Conservation (phyloP, 176 grass and related monocot genomes). For the Chrysopogon serrulatus region DNA sequence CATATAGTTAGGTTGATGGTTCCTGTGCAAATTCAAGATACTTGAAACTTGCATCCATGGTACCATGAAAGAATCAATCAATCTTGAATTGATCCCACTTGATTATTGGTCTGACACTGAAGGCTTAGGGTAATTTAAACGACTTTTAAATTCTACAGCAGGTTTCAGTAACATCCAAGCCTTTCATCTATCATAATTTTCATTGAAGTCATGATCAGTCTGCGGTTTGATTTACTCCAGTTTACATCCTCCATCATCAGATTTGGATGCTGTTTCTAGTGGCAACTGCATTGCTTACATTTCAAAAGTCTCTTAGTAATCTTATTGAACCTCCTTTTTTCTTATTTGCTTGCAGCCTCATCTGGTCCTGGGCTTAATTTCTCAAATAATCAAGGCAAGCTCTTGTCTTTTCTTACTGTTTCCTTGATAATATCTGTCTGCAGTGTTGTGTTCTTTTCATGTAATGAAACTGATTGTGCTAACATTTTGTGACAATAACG, state of each 20-base stretch:
- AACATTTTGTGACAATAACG: slow-evolving; percentile 22
- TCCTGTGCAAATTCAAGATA: not conserved
- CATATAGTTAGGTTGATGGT: slow-evolving; percentile 14
- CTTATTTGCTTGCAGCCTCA: slow-evolving; percentile 68
- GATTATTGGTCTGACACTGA: not conserved
- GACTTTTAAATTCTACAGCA: not conserved
- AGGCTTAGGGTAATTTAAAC: not conserved
- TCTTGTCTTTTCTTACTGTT: slow-evolving; percentile 13
- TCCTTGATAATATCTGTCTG: not conserved
- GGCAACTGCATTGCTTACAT: slow-evolving; percentile 13
- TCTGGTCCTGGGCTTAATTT: slow-evolving; percentile 94
- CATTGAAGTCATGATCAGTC: not conserved
- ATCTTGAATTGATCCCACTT: not conserved
- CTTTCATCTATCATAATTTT: not conserved
- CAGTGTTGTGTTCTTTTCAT: slow-evolving; percentile 22
- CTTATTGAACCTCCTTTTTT: slow-evolving; percentile 5
- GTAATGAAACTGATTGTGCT: not conserved
- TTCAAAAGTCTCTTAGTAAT: not conserved
- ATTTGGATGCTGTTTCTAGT: not conserved
- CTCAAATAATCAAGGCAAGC: slow-evolving; percentile 92
- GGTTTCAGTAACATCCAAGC: not conserved
- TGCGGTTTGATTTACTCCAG: not conserved
- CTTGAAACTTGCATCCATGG: not conserved
- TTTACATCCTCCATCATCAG: not conserved
- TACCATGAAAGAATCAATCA: not conserved